Conservation (phyloP, 306 rosid species). For the Glycine latifolia region DNA sequence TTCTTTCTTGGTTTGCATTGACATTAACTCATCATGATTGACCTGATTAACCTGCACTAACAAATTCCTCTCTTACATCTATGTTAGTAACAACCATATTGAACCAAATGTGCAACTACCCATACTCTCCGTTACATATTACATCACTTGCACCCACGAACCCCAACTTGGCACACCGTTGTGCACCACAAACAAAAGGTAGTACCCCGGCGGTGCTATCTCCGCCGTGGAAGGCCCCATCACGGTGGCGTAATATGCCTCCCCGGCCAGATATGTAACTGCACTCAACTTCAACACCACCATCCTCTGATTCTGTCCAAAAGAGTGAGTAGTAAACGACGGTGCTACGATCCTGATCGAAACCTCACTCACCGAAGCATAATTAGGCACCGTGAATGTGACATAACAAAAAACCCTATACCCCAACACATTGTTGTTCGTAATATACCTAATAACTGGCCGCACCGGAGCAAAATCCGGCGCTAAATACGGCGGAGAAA, state of each 20-base stretch:
- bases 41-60: neutral
- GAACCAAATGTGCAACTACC: neutral
- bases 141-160: conserved; percentile 68
- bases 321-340: conserved; percentile 75
- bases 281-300: conserved; percentile 57
- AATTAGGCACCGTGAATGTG: conserved; percentile 47
- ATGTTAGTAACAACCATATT: too few relatives aligned
- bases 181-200: conserved; percentile 73
- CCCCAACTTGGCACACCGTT: conserved; percentile 63
- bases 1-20: neutral
- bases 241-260: conserved; percentile 51
- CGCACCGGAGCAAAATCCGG: conserved; percentile 37
- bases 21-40: neutral
- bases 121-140: neutral
- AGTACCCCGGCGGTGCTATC: conserved; percentile 77
- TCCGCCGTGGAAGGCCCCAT: conserved; percentile 62
- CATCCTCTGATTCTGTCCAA: conserved; percentile 80
- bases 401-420: conserved; percentile 48
- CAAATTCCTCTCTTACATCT: neutral
- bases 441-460: conserved; percentile 50
- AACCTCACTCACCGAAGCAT: conserved; percentile 36
- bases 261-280: conserved; percentile 17
- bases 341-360: conserved; percentile 73
- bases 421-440: conserved; percentile 37
- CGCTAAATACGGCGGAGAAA: conserved; percentile 73